These are phyloP conservation scores for Yarrowia divulgata DNA, from an alignment of 805 yeast species.

Conservation along the genomic window DNA sequence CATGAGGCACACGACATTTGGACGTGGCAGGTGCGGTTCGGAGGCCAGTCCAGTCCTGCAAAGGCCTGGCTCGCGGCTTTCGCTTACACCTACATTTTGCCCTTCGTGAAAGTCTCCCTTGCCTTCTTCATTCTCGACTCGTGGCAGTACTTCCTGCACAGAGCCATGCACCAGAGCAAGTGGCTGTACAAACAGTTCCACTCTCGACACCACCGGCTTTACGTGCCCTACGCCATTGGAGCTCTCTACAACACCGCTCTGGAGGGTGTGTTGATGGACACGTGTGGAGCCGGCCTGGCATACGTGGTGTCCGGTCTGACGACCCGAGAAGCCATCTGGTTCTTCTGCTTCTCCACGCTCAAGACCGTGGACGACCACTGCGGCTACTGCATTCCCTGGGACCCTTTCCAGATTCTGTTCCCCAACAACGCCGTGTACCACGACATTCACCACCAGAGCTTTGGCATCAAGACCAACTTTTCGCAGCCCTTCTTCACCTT, in stretches of 20 bases:
- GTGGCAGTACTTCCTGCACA: constrained; percentile 94
- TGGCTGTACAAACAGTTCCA: constrained; percentile 80
- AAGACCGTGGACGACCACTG: constrained; percentile 99
- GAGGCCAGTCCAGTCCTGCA: constrained; percentile 11
- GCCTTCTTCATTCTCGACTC: constrained; percentile 85
- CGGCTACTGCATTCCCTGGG: constrained; percentile 93
- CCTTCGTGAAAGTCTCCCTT: constrained; percentile 60
- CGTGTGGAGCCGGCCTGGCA: constrained; percentile 90
- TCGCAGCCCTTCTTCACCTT: constrained; percentile 95
- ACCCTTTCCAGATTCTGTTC: constrained; percentile 86
- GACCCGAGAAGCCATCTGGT: constrained; percentile 75
- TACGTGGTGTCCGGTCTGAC: constrained; percentile 66
- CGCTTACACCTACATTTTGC: constrained; percentile 44
- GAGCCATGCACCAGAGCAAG: constrained; percentile 85
- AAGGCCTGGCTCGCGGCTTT: constrained; percentile 61
- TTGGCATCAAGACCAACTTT: constrained; percentile 91
- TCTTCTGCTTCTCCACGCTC: constrained; percentile 88
- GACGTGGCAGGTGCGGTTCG: constrained; percentile 44
- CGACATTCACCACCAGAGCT: constrained; percentile 96
- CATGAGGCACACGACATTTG: constrained; percentile 59
- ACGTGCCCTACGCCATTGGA: constrained; percentile 96
- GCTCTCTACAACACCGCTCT: constrained; percentile 93
- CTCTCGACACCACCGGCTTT: constrained; percentile 91
- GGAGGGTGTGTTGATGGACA: constrained; percentile 92
- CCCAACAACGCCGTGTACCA: constrained; percentile 96